Conservation (phyloP, 495 filamentous ascomycete species). For the Hypoxylon fragiforme region DNA sequence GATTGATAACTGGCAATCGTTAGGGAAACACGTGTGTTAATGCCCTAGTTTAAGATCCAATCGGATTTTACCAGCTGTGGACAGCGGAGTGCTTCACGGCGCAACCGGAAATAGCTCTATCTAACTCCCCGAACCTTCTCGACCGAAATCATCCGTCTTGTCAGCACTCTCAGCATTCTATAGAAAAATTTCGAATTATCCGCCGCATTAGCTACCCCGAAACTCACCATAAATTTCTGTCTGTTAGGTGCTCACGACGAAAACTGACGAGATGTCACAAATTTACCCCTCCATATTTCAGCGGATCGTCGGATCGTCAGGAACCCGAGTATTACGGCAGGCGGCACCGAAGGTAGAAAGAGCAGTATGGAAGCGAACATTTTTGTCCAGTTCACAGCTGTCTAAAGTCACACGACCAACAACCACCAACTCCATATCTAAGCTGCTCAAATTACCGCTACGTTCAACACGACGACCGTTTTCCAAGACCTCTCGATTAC, state of each 20-base stretch:
- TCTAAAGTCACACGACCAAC: constrained; percentile 8
- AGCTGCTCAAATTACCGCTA: constrained; percentile 5
- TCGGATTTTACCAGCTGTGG: background rate
- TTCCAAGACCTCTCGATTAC: constrained; percentile 35
- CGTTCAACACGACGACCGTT: constrained; percentile 34
- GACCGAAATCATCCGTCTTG: constrained; percentile 13
- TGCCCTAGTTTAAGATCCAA: too few species aligned
- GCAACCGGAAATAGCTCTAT: constrained; percentile 20
- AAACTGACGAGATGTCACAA: constrained; percentile 23
- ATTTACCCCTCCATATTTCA: constrained; percentile 25
- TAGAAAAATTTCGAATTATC: too few species aligned
- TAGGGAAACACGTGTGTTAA: too few species aligned
- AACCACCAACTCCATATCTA: constrained; percentile 4
- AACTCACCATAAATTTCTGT: background rate
- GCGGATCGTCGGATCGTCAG: constrained; percentile 16
- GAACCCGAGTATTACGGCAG: constrained; percentile 19
- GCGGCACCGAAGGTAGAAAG: constrained; percentile 24
- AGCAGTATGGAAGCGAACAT: constrained; percentile 22
- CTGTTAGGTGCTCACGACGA: background rate
- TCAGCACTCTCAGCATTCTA: background rate
- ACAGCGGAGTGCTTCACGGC: constrained; percentile 2
- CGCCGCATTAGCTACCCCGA: background rate
- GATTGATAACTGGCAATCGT: background rate
- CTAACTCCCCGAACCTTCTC: constrained; percentile 25
- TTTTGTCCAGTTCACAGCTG: constrained; percentile 21